Base-by-base conservation (phyloP, 208 protist genomes). In the Endotrypanum monterogeii region DNA sequence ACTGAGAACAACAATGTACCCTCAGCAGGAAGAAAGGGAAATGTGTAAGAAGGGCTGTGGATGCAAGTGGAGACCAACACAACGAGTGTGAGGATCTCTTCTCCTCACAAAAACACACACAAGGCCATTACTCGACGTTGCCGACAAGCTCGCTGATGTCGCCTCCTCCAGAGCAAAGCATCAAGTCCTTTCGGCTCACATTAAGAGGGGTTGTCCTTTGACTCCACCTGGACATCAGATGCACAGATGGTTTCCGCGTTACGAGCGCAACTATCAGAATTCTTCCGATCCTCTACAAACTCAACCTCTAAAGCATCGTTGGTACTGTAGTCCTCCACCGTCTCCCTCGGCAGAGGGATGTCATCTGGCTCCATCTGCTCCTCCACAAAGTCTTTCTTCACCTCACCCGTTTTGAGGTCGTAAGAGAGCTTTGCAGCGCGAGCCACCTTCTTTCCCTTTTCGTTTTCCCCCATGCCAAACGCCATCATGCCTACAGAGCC, bases 371-470 rank as follows among this genome's bases (percentile, higher is more conserved):
- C 93, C 32, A 97, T 68, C 80, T 96, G 89, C 68, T 93, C 79
- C 77, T 97, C 91, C 46, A 89, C 68, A 75, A 97, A 96, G 66
- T 97, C 93, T 76, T 97, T 96, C 56, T 85, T 85, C 35, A 97
- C 80, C 52, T 89, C 89, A 0, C 89, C 91, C 3, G 86, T 95
- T 46, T 88, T 89, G n/a, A 89, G 78, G 65, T 97, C 90, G 74
- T 89, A 93, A 11, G 77, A 80, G 46, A 96, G 67, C 78, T 89
- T 92, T 20, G 93, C 93, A 5, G 83, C 91, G 0, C 91, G 78
- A 1, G 91, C 93, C 44, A 97, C 91, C 74, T 95, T 95, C 74
- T 97, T 97, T 3, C 93, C 93, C 68, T 87, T 92, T 68, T 97
- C 93, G 69, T 97, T 96, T 55, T 96, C 91, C 4, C 89, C 93